phyloP scores from a whole-genome alignment of 2,329 filamentous ascomycete species.

The Sporothrix globosa region DNA sequence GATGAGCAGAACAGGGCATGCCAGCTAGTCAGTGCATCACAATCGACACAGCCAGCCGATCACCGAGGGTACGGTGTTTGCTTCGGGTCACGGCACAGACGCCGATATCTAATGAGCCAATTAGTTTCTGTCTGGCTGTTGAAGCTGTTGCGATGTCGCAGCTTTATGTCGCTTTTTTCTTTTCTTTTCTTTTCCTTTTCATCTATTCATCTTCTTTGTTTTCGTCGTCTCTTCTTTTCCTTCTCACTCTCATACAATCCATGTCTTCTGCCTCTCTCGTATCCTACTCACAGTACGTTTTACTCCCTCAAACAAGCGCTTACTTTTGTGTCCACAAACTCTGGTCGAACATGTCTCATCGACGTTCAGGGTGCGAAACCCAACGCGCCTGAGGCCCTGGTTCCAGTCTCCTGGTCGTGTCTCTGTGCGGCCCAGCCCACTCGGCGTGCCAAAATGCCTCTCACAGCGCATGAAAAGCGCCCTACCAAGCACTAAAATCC shows the following conservation, averaged over 20 bases:
- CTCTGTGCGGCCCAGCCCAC: slow-evolving; percentile 17
- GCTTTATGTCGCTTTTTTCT: not conserved
- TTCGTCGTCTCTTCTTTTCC: not conserved
- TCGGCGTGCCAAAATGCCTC: not conserved
- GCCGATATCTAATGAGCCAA: not conserved
- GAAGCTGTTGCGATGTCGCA: not conserved
- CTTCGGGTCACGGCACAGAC: slow-evolving; percentile 4
- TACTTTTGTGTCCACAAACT: slow-evolving; percentile 23
- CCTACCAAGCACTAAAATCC: not conserved
- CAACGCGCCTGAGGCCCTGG: slow-evolving; percentile 42
- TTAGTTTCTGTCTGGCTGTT: not conserved
- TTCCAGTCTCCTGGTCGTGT: slow-evolving; percentile 30
- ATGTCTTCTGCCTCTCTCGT: not conserved
- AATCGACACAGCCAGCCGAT: slow-evolving; percentile 16
- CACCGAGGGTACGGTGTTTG: not conserved
- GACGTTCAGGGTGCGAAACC: slow-evolving; percentile 46
- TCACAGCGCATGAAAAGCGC: not conserved
- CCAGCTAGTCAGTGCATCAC: slow-evolving; percentile 7
- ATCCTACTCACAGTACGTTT: not conserved
- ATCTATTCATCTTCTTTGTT: not conserved
- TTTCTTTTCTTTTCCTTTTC: slow-evolving; percentile 5
- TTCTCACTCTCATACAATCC: not conserved
- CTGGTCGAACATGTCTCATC: slow-evolving; percentile 42
- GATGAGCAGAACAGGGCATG: slow-evolving; percentile 12
- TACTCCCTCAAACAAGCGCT: not conserved